Conservation (phyloP, 2,329 filamentous ascomycete species). For the Phialophora chinensis region DNA sequence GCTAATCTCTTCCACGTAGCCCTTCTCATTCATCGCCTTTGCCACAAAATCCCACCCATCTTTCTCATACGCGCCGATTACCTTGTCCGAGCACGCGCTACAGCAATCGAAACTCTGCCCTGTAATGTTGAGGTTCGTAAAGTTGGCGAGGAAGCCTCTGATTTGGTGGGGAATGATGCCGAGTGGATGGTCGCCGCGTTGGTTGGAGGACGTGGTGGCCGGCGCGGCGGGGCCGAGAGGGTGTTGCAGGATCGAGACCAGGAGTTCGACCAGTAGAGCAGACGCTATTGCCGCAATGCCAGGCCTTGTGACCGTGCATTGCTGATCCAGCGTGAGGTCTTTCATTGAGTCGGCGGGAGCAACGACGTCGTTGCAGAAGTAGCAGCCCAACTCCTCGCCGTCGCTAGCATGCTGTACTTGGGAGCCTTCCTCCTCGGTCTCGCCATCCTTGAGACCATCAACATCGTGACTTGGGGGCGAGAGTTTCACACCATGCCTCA, state of each 20-base stretch:
- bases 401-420: background rate
- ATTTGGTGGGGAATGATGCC: conserved; percentile 67
- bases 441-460: conserved; percentile 40
- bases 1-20: conserved; percentile 68
- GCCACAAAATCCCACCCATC: conserved; percentile 67
- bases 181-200: conserved; percentile 52
- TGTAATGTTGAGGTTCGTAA: conserved; percentile 63
- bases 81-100: conserved; percentile 65
- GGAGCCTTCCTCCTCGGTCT: background rate
- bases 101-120: conserved; percentile 67
- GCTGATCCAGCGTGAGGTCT: conserved; percentile 93
- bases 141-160: conserved; percentile 66
- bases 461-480: conserved; percentile 52
- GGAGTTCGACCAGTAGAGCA: conserved; percentile 84
- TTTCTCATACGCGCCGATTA: conserved; percentile 59
- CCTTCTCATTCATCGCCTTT: conserved; percentile 64
- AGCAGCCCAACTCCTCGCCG: conserved; percentile 77
- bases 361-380: conserved; percentile 98
- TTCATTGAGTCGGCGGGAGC: conserved; percentile 90
- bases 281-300: conserved; percentile 93
- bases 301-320: conserved; percentile 95
- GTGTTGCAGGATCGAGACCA: conserved; percentile 87
- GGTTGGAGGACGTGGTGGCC: conserved; percentile 40
- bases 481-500: conserved; percentile 82
- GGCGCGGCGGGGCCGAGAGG: conserved; percentile 60